Conservation (phyloP, 257 asterid genomes). For the Nicotiana undulata region DNA sequence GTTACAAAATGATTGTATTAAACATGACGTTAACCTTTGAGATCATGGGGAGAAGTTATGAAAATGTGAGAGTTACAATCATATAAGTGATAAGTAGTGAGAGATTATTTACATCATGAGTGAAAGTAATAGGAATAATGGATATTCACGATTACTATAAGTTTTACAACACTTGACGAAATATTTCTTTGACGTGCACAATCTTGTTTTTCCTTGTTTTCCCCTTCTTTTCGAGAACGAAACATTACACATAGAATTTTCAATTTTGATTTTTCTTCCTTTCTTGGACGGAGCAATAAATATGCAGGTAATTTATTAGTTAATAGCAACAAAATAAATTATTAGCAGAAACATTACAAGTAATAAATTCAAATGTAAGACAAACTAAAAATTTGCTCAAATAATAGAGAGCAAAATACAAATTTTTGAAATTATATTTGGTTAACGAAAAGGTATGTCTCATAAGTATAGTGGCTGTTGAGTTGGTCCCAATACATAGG, state of each 20-base stretch:
- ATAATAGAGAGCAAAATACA: neutral
- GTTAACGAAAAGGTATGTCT: neutral
- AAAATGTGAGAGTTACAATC: no score
- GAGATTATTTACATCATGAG: no score
- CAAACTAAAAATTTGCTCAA: neutral
- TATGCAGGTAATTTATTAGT: neutral
- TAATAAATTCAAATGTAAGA: neutral
- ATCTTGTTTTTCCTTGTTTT: neutral
- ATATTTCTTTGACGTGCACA: neutral
- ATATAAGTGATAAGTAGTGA: no score
- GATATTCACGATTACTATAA: no score
- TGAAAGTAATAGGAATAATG: no score
- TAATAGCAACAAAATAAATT: neutral
- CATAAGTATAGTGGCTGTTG: constrained; percentile 27
- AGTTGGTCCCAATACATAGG: constrained; percentile 33
- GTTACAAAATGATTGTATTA: no score
- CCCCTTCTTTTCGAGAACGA: neutral
- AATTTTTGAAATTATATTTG: neutral
- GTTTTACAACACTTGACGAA: no score
- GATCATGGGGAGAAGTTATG: no score
- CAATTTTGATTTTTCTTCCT: neutral
- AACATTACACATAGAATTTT: neutral
- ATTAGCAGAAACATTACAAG: neutral
- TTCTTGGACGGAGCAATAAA: neutral
- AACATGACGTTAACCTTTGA: no score